phyloP scores from a whole-genome alignment of 495 filamentous ascomycete genomes.

The Penicillium roqueforti region DNA sequence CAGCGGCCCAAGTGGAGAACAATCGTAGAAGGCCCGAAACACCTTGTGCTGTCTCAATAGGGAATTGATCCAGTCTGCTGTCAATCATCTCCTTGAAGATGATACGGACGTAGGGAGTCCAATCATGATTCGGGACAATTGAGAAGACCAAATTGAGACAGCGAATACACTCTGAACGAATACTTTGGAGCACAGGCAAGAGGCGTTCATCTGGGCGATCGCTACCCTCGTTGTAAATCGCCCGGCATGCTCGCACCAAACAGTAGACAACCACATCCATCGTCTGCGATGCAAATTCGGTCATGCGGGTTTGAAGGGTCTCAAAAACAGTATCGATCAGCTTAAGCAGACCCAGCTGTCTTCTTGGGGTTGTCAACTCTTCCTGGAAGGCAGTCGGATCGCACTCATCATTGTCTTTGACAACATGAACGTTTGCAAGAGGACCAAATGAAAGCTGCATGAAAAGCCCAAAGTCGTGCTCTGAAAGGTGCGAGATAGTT shows the following conservation, averaged over 20 bases:
- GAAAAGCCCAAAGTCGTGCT: conserved; percentile 69
- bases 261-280: conserved; percentile 76
- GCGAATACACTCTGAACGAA: conserved; percentile 71
- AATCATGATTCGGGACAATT: conserved; percentile 59
- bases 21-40: conserved; percentile 78
- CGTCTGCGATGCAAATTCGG: conserved; percentile 56
- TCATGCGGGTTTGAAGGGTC: conserved; percentile 67
- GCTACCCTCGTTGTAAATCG: conserved; percentile 38
- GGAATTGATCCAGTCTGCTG: conserved; percentile 72
- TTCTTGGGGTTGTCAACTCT: conserved; percentile 59
- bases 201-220: conserved; percentile 43
- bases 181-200: conserved; percentile 58
- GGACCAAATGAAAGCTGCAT: conserved; percentile 76
- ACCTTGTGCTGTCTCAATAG: conserved; percentile 82
- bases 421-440: conserved; percentile 53
- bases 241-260: conserved; percentile 64
- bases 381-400: conserved; percentile 47
- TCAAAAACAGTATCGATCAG: conserved; percentile 87
- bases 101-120: conserved; percentile 62
- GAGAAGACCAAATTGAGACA: conserved; percentile 74
- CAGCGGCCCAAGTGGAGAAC: conserved; percentile 72
- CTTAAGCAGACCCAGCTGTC: conserved; percentile 82
- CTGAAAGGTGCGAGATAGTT: conserved; percentile 54
- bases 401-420: conserved; percentile 44
- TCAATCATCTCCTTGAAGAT: conserved; percentile 73